These are phyloP conservation scores for Claviceps fusiformis DNA, from an alignment of 2,329 filamentous ascomycete genomes.

Conservation along the genomic window DNA sequence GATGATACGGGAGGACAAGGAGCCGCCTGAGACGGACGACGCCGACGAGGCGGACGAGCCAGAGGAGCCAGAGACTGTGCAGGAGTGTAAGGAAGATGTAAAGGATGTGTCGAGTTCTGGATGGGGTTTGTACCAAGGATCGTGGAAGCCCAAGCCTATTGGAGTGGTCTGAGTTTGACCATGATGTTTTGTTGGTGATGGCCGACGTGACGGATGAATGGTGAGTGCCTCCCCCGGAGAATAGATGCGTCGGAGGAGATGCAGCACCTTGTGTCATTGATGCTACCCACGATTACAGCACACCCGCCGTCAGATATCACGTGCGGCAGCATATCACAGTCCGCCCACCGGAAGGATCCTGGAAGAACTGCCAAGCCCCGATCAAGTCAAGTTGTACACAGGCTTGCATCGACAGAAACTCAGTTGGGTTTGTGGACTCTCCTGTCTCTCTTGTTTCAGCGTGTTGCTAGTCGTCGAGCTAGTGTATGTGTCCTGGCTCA, in stretches of 20 bases:
- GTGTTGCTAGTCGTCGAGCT: too few relatives aligned
- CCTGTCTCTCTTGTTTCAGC: too few relatives aligned
- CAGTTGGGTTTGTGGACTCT: too few relatives aligned
- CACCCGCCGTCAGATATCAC: not conserved
- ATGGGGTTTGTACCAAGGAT: constrained; percentile 37
- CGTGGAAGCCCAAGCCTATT: constrained; percentile 46
- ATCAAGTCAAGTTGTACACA: too few relatives aligned
- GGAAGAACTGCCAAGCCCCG: too few relatives aligned
- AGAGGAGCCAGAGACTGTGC: constrained; percentile 3
- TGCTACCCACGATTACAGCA: not conserved
- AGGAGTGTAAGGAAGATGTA: constrained; percentile 3
- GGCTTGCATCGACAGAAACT: too few relatives aligned
- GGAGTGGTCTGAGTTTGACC: constrained; percentile 30
- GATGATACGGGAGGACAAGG: constrained; percentile 14
- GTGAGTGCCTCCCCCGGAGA: not conserved
- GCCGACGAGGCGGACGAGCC: constrained; percentile 6
- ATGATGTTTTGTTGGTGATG: not conserved
- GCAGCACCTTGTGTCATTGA: not conserved
- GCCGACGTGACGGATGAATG: not conserved
- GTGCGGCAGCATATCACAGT: too few relatives aligned
- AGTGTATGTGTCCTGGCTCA: too few relatives aligned
- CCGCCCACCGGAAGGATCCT: too few relatives aligned
- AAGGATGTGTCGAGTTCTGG: constrained; percentile 12
- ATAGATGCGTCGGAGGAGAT: not conserved
- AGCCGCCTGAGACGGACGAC: constrained; percentile 5